Base-by-base conservation (phyloP, 345 rosid genomes). In the Arabis hirsuta region DNA sequence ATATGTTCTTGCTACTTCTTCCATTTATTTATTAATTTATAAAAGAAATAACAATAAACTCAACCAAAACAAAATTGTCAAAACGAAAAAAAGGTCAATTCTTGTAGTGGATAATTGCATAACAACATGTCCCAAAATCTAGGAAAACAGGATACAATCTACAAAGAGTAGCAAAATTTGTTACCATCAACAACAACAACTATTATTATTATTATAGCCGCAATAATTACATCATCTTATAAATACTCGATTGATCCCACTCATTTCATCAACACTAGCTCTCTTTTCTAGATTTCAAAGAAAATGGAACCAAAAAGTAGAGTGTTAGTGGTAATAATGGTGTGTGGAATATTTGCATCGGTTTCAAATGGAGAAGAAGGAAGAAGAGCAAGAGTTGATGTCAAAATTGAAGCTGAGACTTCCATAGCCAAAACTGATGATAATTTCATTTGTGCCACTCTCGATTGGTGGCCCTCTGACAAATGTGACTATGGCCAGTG, bases 401-500 rank as follows among this genome's bases (percentile, higher is more conserved):
- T 84, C 6, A 52, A 62, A 1, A 78, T 88, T 1, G 24, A 68
- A 26, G 82, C 78, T 65, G 82, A 38, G 26, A 82, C 84, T 27
- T 48, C 80, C 31, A 60, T 80, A 6, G 88, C 84, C 1, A 45
- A 5, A 16, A 86, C 87, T 0, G 90, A 86, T 61, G 84, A 80
- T 3, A 76, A 77, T 38, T 88, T 84, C 29, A 60, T 88, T 1
- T 88, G 91, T 64, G 88, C 80, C 2, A 88, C 94, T 19, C 43
- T 86, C 6, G 95, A 88, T 57, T 88, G 88, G 90, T 88, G 93
- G 90, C 86, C 94, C 0, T 13, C 8, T 9, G 56, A 80, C 19
- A 88, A 86, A 31, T 83, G 90, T 48, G 78, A 88, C 41, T 88
- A 88, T 32, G 52, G 73, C 9, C 87, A 80, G 60, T 86, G 89